These are phyloP conservation scores for Xylaria flabelliformis DNA, from an alignment of 495 filamentous ascomycete species.

Conservation along the genomic window DNA sequence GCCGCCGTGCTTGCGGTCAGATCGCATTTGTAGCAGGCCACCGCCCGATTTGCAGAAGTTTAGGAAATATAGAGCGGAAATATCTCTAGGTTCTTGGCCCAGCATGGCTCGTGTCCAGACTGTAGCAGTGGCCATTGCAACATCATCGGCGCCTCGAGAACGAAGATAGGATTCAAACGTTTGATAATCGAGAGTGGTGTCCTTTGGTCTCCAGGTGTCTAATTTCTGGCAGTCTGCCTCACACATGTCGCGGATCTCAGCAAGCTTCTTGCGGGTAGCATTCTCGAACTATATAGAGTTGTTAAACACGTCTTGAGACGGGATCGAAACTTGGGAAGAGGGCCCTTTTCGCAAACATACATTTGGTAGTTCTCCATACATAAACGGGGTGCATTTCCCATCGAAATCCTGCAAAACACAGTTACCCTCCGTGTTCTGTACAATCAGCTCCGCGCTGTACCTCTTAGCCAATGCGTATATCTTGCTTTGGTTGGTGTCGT, in stretches of 20 bases:
- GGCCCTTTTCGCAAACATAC: neutral
- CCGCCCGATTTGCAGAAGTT: neutral
- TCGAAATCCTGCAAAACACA: constrained; percentile 41
- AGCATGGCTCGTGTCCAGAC: constrained; percentile 53
- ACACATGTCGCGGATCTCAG: constrained; percentile 20
- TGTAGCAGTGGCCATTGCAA: constrained; percentile 35
- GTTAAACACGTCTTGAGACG: neutral
- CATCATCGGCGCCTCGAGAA: constrained; percentile 30
- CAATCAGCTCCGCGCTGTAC: constrained; percentile 47
- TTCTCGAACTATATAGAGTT: neutral
- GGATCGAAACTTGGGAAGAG: neutral
- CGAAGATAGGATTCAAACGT: constrained; percentile 44
- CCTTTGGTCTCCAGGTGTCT: constrained; percentile 24
- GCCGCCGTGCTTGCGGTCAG: neutral
- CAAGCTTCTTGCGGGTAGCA: neutral
- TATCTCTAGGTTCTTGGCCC: constrained; percentile 42
- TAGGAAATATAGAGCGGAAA: neutral
- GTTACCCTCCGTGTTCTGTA: constrained; percentile 50
- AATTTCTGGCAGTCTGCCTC: constrained; percentile 22
- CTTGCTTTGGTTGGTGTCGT: constrained; percentile 54
- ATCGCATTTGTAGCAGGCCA: neutral
- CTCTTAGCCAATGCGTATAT: constrained; percentile 44
- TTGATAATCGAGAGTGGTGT: constrained; percentile 38
- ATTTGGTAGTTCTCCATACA: neutral
- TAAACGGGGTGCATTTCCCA: neutral